Percentiles rank a stretch among this genome's conserved stretches.
phyloP scores from a whole-genome alignment of 305 asterid genomes.

The Solanum hybrid region DNA sequence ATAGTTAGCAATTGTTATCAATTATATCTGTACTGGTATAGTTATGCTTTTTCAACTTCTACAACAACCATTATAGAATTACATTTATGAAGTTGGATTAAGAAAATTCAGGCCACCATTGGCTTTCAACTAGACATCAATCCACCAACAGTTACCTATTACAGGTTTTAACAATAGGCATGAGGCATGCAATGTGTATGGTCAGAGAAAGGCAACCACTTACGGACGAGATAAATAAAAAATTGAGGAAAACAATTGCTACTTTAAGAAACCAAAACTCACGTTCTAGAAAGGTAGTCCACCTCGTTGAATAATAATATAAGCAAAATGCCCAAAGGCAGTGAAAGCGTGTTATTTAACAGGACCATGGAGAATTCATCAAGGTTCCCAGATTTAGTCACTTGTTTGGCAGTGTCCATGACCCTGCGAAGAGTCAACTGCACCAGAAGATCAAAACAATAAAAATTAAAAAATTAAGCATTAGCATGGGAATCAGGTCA shows the following conservation, averaged over 20 bases:
- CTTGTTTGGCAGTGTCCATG: slow-evolving; percentile 90
- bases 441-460: slow-evolving; percentile 12
- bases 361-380: slow-evolving; percentile 91
- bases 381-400: slow-evolving; percentile 75
- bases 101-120: background rate
- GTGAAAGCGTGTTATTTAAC: slow-evolving; percentile 78
- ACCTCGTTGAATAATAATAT: slow-evolving; percentile 61
- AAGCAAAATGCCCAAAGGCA: slow-evolving; percentile 68
- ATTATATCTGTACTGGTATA: background rate
- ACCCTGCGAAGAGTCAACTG: slow-evolving; percentile 84
- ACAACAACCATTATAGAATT: background rate
- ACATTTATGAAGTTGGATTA: background rate
- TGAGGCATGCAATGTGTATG: background rate
- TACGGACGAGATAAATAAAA: background rate
- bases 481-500: background rate
- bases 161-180: background rate
- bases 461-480: background rate
- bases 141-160: background rate
- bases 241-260: background rate
- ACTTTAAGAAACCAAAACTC: slow-evolving; percentile 24
- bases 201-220: background rate
- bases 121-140: background rate
- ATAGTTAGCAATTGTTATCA: background rate
- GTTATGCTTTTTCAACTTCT: background rate
- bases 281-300: slow-evolving; percentile 76